Evolutionary conservation across 2,329 filamentous ascomycete genomes (phyloP), one percentile per base, ranked within the genome.

Genomic region (Aspergillus flavus): DNA sequence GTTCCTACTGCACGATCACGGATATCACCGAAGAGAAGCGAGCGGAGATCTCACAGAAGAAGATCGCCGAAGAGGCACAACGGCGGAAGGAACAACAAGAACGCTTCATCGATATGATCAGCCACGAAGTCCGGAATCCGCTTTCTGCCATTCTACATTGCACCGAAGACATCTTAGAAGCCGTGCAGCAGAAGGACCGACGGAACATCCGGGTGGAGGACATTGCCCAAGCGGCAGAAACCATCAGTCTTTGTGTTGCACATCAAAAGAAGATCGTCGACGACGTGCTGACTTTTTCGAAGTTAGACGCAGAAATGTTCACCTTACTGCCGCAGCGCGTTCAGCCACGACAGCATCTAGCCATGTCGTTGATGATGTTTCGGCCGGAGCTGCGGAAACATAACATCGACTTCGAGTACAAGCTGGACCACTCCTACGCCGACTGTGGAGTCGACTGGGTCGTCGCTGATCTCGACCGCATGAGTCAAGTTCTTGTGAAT

Each of bases 1-100:
- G 72, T 0, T 68, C 66, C 10, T 63, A 73, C n/a, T 71, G 70
- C 59, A 73, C 74, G 6, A 89, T 96, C 58, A 94, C 92, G 0
- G 92, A 96, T 72, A 96, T 96, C 67, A 93, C 90, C 21, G 87
- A 91, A 59, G 91, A 95, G 74, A 96, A 96, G 75, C 90, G 89
- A 83, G 92, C 92, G 1, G 92, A 96, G 76, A 88, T 89, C 54
- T 87, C 93, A 39, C 91, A 96, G 75, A 92, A 86, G 70, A 85
- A 89, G 52, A 88, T 91, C 62, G 90, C 91, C 71, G 87, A 94
- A 71, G 92, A 95, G 74, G 93, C 92, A 0, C 87, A 94, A 2
- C 90, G 94, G 73, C 83, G 93, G 64, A 95, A 95, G 76, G 83
- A 87, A 28, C 88, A 91, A 72, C 92, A 94, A 72, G 90, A 94